A percentile compares a stretch with the other conserved stretches of the same genome.
Conservation (phyloP, 805 yeast genomes). For the Maudiozyma bulderi region DNA sequence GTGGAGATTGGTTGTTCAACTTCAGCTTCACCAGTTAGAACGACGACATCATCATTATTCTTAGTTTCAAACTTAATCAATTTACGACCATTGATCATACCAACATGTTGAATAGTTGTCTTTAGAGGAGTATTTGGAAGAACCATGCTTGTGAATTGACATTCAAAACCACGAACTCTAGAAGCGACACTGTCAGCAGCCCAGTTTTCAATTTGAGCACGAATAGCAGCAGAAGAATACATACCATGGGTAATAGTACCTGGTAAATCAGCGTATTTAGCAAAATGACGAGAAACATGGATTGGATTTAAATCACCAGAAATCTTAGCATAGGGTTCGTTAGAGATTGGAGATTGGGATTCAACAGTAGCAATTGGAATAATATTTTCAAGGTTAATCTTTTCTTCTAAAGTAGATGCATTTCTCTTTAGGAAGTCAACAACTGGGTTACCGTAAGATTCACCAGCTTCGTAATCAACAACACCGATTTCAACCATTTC, state of each 20-base stretch:
- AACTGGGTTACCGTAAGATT: slow-evolving; percentile 95
- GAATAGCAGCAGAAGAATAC: slow-evolving; percentile 93
- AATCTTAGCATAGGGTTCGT: slow-evolving; percentile 92
- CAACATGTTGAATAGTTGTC: slow-evolving; percentile 86
- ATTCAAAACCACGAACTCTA: slow-evolving; percentile 89
- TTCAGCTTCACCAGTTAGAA: slow-evolving; percentile 92
- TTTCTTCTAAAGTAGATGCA: slow-evolving; percentile 91
- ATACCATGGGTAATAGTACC: slow-evolving; percentile 99
- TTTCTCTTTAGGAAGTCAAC: slow-evolving; percentile 85
- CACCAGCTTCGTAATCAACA: slow-evolving; percentile 81
- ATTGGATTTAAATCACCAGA: slow-evolving; percentile 98
- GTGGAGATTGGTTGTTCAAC: slow-evolving; percentile 97
- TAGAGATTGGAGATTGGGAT: slow-evolving; percentile 82
- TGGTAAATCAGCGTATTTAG: slow-evolving; percentile 85
- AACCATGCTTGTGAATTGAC: slow-evolving; percentile 93
- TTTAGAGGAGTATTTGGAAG: slow-evolving; percentile 86
- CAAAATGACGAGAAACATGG: slow-evolving; percentile 92
- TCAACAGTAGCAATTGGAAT: slow-evolving; percentile 66
- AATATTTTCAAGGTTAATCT: slow-evolving; percentile 77
- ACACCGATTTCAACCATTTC: slow-evolving; percentile 77
- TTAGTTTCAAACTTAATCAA: slow-evolving; percentile 84
- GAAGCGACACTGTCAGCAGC: slow-evolving; percentile 96
- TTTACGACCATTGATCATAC: slow-evolving; percentile 99
- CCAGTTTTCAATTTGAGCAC: slow-evolving; percentile 94
- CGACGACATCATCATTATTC: slow-evolving; percentile 74